Percentiles rank a stretch among this genome's conserved stretches.
Conservation (phyloP, 2,329 filamentous ascomycete species). For the Sordariomycetes sp. region DNA sequence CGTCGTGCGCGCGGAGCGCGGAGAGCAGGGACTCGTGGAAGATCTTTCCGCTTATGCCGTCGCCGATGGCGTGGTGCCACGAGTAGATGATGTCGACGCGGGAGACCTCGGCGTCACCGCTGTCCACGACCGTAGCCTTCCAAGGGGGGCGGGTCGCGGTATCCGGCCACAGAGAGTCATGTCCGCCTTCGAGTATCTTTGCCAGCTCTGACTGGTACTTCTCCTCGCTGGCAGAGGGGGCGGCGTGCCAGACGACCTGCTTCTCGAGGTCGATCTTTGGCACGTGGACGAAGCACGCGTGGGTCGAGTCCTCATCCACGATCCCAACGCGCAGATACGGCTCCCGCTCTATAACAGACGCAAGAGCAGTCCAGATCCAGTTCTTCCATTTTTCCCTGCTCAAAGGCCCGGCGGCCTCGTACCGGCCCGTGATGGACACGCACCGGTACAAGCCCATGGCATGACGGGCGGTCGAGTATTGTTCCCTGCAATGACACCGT, state of each 20-base stretch:
- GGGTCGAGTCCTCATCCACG: constrained; percentile 24
- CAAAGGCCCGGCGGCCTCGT: constrained; percentile 12
- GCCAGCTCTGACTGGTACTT: constrained; percentile 17
- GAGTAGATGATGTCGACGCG: constrained; percentile 29
- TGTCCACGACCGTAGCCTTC: constrained; percentile 25
- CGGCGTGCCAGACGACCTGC: constrained; percentile 23
- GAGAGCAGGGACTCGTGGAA: constrained; percentile 34
- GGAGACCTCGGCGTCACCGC: not conserved
- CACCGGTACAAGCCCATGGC: constrained; percentile 30
- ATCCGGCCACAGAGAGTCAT: constrained; percentile 25
- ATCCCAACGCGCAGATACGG: constrained; percentile 36
- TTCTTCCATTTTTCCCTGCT: not conserved
- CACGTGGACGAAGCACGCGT: constrained; percentile 28
- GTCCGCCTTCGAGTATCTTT: constrained; percentile 19
- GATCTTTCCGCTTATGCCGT: constrained; percentile 31
- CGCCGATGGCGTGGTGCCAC: constrained; percentile 38
- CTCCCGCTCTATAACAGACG: constrained; percentile 25
- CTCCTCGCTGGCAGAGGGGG: constrained; percentile 3
- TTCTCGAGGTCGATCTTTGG: constrained; percentile 25
- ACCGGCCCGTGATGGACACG: constrained; percentile 30
- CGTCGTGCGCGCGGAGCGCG: constrained; percentile 20
- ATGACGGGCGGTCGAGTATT: constrained; percentile 30
- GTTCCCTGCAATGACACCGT: constrained; percentile 19
- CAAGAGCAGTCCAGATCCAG: constrained; percentile 22
- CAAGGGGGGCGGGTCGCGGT: constrained; percentile 28